These are phyloP conservation scores for Botryotinia narcissicola DNA, from an alignment of 2,329 filamentous ascomycete species.

Conservation along the genomic window DNA sequence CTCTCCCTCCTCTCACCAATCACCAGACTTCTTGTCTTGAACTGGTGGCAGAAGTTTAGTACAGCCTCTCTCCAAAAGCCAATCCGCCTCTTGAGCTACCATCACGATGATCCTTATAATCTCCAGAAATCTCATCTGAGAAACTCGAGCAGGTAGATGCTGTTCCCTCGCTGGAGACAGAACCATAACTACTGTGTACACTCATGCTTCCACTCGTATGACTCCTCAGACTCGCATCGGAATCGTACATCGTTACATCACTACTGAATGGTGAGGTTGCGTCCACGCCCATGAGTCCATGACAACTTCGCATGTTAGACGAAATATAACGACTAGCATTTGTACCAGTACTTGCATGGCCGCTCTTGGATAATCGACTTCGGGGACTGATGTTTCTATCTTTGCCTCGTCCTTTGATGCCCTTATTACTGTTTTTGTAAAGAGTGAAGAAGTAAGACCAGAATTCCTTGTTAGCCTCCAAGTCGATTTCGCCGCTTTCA, in stretches of 20 bases:
- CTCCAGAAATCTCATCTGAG: background rate
- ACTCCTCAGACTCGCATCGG: slow-evolving; percentile 26
- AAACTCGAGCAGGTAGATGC: slow-evolving; percentile 1
- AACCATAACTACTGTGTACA: slow-evolving; percentile 1
- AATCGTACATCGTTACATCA: slow-evolving; percentile 10
- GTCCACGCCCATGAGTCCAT: slow-evolving; percentile 26
- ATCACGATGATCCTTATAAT: background rate
- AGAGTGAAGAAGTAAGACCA: slow-evolving; percentile 80
- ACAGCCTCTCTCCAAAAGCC: slow-evolving; percentile 46
- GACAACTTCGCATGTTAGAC: slow-evolving; percentile 21
- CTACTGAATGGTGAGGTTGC: background rate
- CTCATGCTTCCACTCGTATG: slow-evolving; percentile 11
- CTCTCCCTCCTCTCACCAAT: background rate
- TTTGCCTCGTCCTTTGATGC: slow-evolving; percentile 93
- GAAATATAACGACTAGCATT: slow-evolving; percentile 7
- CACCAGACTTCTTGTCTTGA: too few species aligned
- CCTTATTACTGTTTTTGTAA: slow-evolving; percentile 99
- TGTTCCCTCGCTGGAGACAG: background rate
- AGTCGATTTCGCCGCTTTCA: slow-evolving; percentile 60
- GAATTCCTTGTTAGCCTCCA: slow-evolving; percentile 68
- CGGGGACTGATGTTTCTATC: slow-evolving; percentile 61
- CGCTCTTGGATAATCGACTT: background rate
- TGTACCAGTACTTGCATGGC: background rate
- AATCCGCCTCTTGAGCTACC: slow-evolving; percentile 35
- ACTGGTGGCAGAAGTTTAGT: slow-evolving; percentile 34